phyloP scores from a whole-genome alignment of 2,329 filamentous ascomycete species.

The Hirsutella thompsonii region DNA sequence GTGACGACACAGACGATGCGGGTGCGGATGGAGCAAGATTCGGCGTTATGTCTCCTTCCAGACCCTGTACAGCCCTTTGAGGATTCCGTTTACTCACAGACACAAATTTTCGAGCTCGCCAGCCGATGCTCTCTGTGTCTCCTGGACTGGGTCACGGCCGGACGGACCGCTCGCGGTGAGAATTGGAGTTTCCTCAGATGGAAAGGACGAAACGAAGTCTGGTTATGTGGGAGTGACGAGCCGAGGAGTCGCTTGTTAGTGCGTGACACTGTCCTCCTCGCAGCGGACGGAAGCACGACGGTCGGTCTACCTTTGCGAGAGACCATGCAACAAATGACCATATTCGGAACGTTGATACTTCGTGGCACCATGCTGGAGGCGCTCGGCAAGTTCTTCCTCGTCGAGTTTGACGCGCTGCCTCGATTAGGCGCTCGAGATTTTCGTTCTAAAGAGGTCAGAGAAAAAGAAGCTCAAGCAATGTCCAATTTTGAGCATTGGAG shows the following conservation, averaged over 20 bases:
- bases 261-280: slow-evolving; percentile 72
- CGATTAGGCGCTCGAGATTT: slow-evolving; percentile 77
- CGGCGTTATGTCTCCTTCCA: slow-evolving; percentile 57
- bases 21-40: slow-evolving; percentile 34
- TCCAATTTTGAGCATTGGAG: slow-evolving; percentile 41
- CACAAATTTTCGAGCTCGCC: slow-evolving; percentile 59
- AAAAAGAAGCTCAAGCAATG: slow-evolving; percentile 18
- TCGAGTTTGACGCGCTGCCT: slow-evolving; percentile 66
- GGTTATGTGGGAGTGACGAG: slow-evolving; percentile 27
- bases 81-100: slow-evolving; percentile 71
- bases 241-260: slow-evolving; percentile 51
- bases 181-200: slow-evolving; percentile 75
- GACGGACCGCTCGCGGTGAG: slow-evolving; percentile 73
- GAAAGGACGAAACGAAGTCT: slow-evolving; percentile 82
- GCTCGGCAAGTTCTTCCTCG: slow-evolving; percentile 61
- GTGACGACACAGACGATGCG: slow-evolving; percentile 45
- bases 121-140: slow-evolving; percentile 56
- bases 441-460: slow-evolving; percentile 37
- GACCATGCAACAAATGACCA: slow-evolving; percentile 61
- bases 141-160: slow-evolving; percentile 89
- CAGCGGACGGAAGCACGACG: slow-evolving; percentile 33
- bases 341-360: slow-evolving; percentile 78
- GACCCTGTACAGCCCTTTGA: slow-evolving; percentile 91
- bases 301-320: slow-evolving; percentile 31
- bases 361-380: slow-evolving; percentile 56